Evolutionary conservation across 2,329 filamentous ascomycete species (phyloP), one percentile per base, ranked within the genome.

Genomic region (Aspergillus brasiliensis): DNA sequence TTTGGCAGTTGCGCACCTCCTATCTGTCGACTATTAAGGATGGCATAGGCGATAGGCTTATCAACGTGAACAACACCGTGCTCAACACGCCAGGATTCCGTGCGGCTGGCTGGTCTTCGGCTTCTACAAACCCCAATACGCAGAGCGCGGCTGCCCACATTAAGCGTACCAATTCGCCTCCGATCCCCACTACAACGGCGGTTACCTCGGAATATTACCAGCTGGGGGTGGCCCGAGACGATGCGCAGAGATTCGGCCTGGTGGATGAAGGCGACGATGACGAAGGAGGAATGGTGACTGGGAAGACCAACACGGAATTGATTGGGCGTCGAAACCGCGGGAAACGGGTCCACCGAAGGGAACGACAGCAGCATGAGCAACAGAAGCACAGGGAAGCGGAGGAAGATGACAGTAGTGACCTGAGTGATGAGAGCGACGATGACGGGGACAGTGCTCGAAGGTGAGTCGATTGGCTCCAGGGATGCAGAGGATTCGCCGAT

Each of bases 361-460:
- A 77, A 77, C 79, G 59, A 44, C 77, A 71, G 74, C 81, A 67
- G 73, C 81, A 62, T 76, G 82, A 75, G 40, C 78, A 82, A 21
- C 78, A 84, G 56, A 84, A 83, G 65, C 83, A 85, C 63, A 66
- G 67, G 3, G 83, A 84, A 60, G 74, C 82, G 13, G 85, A 88
- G 58, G 86, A 88, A 58, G 86, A 88, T 42, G 86, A 88, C 67
- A 88, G 86, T 71, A 88, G 85, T 69, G 86, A 88, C 68, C 71
- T 88, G 55, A 88, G 85, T 63, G 86, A 88, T 67, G 85, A 88
- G 63, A 88, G 85, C 69, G 86, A 89, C 47, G 86, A 89, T 8
- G 85, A 87, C 48, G 80, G 79, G 3, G 83, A 86, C 21, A 72
- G 69, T 40, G 66, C 65, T 47, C 71, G 73, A 66, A 75, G 73